Percentiles rank a stretch among this genome's conserved stretches.
phyloP scores from a whole-genome alignment of 1,139 yeast genomes.

The Magnusiomyces suaveolens region DNA sequence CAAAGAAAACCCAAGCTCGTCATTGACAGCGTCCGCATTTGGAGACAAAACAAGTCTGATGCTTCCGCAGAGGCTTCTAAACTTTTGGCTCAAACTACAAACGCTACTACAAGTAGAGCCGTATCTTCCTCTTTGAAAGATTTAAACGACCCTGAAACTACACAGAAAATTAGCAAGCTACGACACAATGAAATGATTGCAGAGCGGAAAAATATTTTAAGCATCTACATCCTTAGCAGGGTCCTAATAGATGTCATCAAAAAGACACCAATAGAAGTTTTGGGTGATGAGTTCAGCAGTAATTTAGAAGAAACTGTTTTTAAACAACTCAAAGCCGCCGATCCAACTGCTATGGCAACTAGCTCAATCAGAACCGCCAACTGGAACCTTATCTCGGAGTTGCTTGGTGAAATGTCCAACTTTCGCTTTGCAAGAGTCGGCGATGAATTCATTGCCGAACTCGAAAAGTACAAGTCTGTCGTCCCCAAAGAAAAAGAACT shows the following conservation, averaged over 20 bases:
- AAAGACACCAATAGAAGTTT: constrained; percentile 63
- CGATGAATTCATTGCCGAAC: constrained; percentile 85
- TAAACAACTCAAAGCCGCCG: constrained; percentile 80
- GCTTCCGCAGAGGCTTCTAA: constrained; percentile 60
- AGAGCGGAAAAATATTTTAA: constrained; percentile 75
- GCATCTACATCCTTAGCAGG: constrained; percentile 84
- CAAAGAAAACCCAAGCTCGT: constrained; percentile 88
- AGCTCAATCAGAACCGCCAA: constrained; percentile 78
- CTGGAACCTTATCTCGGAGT: constrained; percentile 86
- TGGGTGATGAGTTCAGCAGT: constrained; percentile 73
- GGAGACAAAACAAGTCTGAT: constrained; percentile 90
- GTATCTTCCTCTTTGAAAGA: constrained; percentile 1
- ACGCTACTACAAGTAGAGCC: too few relatives aligned
- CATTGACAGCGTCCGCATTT: constrained; percentile 94
- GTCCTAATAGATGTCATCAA: constrained; percentile 87
- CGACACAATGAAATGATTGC: constrained; percentile 61
- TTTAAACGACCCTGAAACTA: background rate
- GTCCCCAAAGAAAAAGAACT: constrained; percentile 68
- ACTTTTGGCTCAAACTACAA: constrained; percentile 7
- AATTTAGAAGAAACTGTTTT: constrained; percentile 89
- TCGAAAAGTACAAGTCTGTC: constrained; percentile 46
- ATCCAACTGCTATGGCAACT: constrained; percentile 56
- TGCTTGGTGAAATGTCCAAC: constrained; percentile 84
- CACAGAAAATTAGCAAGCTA: constrained; percentile 1
- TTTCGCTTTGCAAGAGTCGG: constrained; percentile 77